phyloP scores from a whole-genome alignment of 257 asterid species.

The Petunia axillaris region DNA sequence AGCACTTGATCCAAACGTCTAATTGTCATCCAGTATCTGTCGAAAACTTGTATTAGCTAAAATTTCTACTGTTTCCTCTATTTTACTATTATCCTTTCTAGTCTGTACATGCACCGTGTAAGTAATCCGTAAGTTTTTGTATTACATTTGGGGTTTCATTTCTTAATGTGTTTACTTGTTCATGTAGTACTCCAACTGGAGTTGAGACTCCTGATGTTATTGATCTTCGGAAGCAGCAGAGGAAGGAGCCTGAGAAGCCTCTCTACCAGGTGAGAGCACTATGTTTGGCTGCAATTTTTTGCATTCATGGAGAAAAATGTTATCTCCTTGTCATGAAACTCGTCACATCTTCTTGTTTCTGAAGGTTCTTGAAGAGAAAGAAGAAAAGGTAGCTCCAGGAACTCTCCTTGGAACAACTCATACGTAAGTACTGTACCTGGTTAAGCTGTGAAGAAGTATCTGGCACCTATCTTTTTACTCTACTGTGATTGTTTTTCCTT shows the following conservation, averaged over 20 bases:
- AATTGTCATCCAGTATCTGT: background rate
- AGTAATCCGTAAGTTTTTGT: background rate
- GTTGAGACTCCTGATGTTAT: slow-evolving; percentile 98
- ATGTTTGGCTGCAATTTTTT: background rate
- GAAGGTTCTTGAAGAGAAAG: slow-evolving; percentile 93
- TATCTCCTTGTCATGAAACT: slow-evolving; percentile 15
- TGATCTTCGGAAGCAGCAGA: slow-evolving; percentile 97
- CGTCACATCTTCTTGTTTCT: slow-evolving; percentile 20
- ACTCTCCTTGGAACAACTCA: slow-evolving; percentile 83
- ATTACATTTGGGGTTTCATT: slow-evolving; percentile 6
- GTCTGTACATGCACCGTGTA: background rate
- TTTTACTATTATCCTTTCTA: background rate
- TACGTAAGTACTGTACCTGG: slow-evolving; percentile 51
- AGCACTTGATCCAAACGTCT: slow-evolving; percentile 6
- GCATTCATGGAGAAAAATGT: background rate
- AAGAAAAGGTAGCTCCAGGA: slow-evolving; percentile 84
- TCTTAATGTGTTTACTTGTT: slow-evolving; percentile 31
- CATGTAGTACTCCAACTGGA: slow-evolving; percentile 89
- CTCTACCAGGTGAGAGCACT: slow-evolving; percentile 70
- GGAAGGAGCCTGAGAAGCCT: slow-evolving; percentile 97
- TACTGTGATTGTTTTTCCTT: slow-evolving; percentile 12
- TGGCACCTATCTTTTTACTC: background rate
- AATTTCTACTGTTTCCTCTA: background rate
- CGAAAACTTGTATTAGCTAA: background rate
- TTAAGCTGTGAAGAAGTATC: background rate